These are phyloP conservation scores for Fraxinus americana DNA, from an alignment of 257 asterid genomes.

Conservation along the genomic window DNA sequence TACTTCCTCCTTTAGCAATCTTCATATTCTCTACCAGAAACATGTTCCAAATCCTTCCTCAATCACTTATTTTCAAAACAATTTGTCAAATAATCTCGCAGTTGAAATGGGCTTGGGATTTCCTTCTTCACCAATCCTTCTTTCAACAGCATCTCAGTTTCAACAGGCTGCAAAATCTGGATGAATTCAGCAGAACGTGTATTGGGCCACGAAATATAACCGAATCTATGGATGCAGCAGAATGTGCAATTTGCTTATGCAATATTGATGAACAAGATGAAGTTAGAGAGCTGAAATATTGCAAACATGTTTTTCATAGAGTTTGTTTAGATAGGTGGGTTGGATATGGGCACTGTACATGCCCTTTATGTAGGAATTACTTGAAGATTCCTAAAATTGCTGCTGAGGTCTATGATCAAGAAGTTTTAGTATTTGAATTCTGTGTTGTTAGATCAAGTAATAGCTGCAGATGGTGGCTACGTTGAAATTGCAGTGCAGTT, in stretches of 20 bases:
- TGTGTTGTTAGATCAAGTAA: background rate
- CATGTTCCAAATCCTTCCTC: background rate
- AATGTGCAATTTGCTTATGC: constrained; percentile 34
- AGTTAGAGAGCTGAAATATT: constrained; percentile 21
- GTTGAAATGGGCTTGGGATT: constrained; percentile 27
- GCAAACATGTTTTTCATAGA: constrained; percentile 32
- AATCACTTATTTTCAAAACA: background rate
- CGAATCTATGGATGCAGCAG: background rate
- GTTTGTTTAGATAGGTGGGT: constrained; percentile 36
- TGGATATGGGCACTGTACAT: constrained; percentile 24
- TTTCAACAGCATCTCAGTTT: background rate
- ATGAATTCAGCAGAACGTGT: background rate
- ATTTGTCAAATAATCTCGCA: background rate
- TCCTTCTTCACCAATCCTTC: constrained; percentile 18
- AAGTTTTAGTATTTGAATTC: background rate
- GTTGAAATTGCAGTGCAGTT: background rate
- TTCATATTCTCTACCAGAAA: background rate
- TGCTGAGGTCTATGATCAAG: background rate
- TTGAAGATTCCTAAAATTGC: background rate
- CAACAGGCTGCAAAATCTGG: background rate
- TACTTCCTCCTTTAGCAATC: background rate
- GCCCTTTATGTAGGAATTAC: constrained; percentile 31
- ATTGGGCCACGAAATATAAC: background rate
- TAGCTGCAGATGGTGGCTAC: constrained; percentile 1
- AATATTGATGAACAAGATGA: constrained; percentile 27